Conservation (phyloP, 2,329 filamentous ascomycete species). For the Xylaria sp. region DNA sequence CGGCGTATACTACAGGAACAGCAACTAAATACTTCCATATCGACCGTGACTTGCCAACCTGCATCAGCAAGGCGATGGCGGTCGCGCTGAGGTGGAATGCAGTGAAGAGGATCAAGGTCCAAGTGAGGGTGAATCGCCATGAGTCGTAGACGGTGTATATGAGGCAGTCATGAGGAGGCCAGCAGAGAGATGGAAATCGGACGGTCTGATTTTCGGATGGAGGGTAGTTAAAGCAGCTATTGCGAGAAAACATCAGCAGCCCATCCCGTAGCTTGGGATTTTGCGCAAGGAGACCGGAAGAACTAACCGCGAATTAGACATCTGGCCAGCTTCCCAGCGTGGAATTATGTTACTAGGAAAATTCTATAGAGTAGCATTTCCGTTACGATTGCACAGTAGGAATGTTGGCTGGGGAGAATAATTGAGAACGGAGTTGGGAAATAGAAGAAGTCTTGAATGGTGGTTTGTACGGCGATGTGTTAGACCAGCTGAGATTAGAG, state of each 20-base stretch:
- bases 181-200: slow-evolving; percentile 81
- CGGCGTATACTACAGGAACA: slow-evolving; percentile 71
- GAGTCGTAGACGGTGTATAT: slow-evolving; percentile 80
- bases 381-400: background rate
- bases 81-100: slow-evolving; percentile 76
- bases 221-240: slow-evolving; percentile 42
- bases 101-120: slow-evolving; percentile 82
- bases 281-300: background rate
- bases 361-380: slow-evolving; percentile 8
- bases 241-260: slow-evolving; percentile 25
- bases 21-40: slow-evolving; percentile 70
- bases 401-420: slow-evolving; percentile 9
- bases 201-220: slow-evolving; percentile 69
- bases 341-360: slow-evolving; percentile 14
- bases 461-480: background rate
- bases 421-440: background rate
- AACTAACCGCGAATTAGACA: slow-evolving; percentile 33
- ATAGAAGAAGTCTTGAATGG: too few relatives aligned
- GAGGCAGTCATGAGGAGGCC: slow-evolving; percentile 66
- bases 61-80: slow-evolving; percentile 73
- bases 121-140: slow-evolving; percentile 85
- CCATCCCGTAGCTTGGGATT: background rate
- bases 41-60: slow-evolving; percentile 62
- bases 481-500: too few relatives aligned
- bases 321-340: slow-evolving; percentile 24